Base-by-base conservation (phyloP, 179 eudicot genomes). In the Spergularia azorica region DNA sequence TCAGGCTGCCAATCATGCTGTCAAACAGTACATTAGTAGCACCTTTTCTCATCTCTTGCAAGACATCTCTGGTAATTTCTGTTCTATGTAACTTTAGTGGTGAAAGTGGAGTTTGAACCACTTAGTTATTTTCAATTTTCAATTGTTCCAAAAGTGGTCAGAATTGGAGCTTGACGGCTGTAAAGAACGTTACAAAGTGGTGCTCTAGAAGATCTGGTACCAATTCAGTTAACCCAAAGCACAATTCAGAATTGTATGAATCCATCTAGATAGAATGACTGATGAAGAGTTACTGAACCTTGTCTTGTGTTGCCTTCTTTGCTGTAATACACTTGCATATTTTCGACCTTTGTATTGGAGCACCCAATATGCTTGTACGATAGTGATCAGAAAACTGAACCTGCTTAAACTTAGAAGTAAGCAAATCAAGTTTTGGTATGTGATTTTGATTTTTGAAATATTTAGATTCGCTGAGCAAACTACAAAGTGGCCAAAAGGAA, bases 1-100 rank as follows among this genome's bases (percentile, higher is more conserved):
- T 72, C 95, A 96, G 99, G 92, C 88, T 83, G 91, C 99, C 79
- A 87, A 79, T 75, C 87, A 76, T 84, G 84, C 91, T 43, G 85
- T 90, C 83, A 90, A 90, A 85, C 90, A 83, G 69, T 94, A 85
- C 75, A 82, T 93, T 82, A 79, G 85, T 78, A 84, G 84, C 81
- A 63, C 82, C 79, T 96, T 96, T 78, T 86, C 85, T 75, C 88
- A 81, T 80, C 92, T 93, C 80, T 83, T 89, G 70, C 86, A 56
- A 67, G 85, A 86, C 71, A 90, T 96, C 70, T 80, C 96, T 80
- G 97, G 99, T 94, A 71, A 76, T 61, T 75, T 17, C 41, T 58
- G 17, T 16, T 70, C 71, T 73, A 57, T 9, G 48, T 70, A 21
- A 26, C 17, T 9, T 15, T 32, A 38, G 12, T 11, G 14, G 32